phyloP scores from a whole-genome alignment of 225 moss, liverwort and hornwort species.

The Thuidium tamariscinum region DNA sequence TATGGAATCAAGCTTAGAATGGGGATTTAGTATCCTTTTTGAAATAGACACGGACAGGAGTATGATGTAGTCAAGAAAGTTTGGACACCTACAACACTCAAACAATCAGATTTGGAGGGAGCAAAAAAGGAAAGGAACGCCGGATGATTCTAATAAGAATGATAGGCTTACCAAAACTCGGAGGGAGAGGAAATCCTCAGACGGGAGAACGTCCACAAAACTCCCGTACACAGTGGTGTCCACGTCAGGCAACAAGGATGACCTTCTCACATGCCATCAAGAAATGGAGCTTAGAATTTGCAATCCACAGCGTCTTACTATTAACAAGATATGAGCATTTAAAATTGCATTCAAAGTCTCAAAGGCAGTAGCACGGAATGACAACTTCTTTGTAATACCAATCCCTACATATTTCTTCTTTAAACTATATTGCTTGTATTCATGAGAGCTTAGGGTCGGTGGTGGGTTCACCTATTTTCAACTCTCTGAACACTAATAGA shows the following conservation, averaged over 20 bases:
- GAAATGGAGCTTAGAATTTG: neutral
- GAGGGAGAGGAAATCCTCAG: conserved; percentile 43
- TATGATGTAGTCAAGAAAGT: too few relatives aligned
- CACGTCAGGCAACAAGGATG: conserved; percentile 41
- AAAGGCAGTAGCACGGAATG: too few relatives aligned
- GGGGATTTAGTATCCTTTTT: neutral
- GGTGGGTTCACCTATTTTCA: neutral
- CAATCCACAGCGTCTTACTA: neutral
- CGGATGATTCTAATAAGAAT: neutral
- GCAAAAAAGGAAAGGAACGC: neutral
- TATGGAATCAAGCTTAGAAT: neutral
- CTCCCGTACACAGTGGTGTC: conserved; percentile 70
- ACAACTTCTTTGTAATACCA: neutral
- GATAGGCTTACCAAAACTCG: conserved; percentile 54
- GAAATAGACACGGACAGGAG: neutral
- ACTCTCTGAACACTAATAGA: neutral
- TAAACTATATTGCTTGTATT: neutral
- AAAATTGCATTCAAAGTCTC: neutral
- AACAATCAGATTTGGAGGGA: neutral
- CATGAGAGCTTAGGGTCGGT: neutral
- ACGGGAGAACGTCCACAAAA: conserved; percentile 44
- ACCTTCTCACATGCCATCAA: conserved; percentile 20
- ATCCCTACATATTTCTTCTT: neutral
- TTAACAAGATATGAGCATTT: too few relatives aligned
- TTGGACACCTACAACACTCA: neutral